Evolutionary conservation across 768 basidiomycete genomes (phyloP).

Genomic region (Rhizopogon sp.): DNA sequence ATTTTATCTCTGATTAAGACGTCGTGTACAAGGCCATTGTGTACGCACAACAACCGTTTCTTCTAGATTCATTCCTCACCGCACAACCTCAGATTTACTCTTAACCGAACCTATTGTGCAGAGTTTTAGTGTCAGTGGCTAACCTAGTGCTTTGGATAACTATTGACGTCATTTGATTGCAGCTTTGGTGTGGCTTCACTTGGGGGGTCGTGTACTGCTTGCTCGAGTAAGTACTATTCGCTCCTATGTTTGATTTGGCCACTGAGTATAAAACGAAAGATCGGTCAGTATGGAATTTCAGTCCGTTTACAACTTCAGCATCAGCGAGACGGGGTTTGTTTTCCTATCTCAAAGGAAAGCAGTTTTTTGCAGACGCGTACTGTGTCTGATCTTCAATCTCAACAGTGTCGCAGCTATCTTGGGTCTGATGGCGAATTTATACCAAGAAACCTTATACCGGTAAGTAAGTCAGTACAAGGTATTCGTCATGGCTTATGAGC

Average conservation of each 20-base stretch:
- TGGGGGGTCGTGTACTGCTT: constrained; percentile 72
- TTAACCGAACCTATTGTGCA: constrained; percentile 57
- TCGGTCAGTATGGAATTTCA: not conserved
- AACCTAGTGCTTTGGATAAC: not conserved
- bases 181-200: constrained; percentile 61
- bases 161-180: not conserved
- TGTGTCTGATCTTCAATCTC: not conserved
- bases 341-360: constrained; percentile 42
- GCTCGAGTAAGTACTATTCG: constrained; percentile 37
- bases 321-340: not conserved
- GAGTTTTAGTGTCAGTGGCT: constrained; percentile 54
- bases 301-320: not conserved
- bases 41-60: constrained; percentile 34
- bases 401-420: constrained; percentile 47
- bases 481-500: constrained; percentile 17
- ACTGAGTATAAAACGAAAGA: constrained; percentile 10
- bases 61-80: not conserved
- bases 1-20: constrained; percentile 54
- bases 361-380: not conserved
- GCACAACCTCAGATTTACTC: constrained; percentile 3
- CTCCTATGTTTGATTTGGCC: not conserved
- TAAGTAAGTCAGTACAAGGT: constrained; percentile 16
- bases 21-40: constrained; percentile 61
- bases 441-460: constrained; percentile 49
- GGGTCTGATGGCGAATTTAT: constrained; percentile 28